Conservation (phyloP, 2,329 filamentous ascomycete genomes). For the Colletotrichum falcatum region DNA sequence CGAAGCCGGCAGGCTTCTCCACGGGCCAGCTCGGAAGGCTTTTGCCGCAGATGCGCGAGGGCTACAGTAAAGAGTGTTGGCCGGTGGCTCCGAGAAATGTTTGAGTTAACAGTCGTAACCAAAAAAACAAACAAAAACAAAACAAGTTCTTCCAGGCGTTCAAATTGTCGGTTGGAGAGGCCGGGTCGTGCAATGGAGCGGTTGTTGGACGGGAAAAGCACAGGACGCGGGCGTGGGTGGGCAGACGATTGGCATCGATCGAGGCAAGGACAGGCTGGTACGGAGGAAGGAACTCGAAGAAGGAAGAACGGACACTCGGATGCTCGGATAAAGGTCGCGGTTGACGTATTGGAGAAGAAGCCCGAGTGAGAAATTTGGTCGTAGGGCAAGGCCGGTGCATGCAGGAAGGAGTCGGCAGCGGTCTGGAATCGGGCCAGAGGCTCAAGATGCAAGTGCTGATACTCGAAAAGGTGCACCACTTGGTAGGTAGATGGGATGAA, state of each 20-base stretch:
- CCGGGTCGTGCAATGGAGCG: constrained; percentile 6
- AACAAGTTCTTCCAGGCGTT: constrained; percentile 41
- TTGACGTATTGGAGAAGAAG: constrained; percentile 14
- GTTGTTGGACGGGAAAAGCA: constrained; percentile 7
- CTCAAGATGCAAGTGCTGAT: constrained; percentile 2
- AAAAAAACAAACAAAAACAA: constrained; percentile 47
- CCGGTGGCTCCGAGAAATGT: constrained; percentile 45
- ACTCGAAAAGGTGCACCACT: constrained; percentile 13
- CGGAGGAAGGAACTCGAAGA: constrained; percentile 27
- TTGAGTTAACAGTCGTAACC: constrained; percentile 49
- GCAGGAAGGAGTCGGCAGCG: constrained; percentile 24
- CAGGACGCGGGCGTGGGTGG: constrained; percentile 41
- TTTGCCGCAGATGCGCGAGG: constrained; percentile 8
- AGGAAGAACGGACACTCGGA: constrained; percentile 10
- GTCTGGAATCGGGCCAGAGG: constrained; percentile 6
- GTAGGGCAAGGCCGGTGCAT: constrained; percentile 1
- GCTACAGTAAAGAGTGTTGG: constrained; percentile 39
- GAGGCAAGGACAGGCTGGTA: constrained; percentile 38
- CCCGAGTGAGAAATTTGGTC: constrained; percentile 10
- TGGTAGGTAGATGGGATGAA: background rate
- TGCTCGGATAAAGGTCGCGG: constrained; percentile 8
- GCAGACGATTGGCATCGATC: constrained; percentile 40
- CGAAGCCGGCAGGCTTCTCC: background rate
- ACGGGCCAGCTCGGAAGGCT: too few species aligned
- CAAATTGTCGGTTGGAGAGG: constrained; percentile 39